Evolutionary conservation across 257 asterid species (phyloP).

Genomic region (Solanum stenotomum): DNA sequence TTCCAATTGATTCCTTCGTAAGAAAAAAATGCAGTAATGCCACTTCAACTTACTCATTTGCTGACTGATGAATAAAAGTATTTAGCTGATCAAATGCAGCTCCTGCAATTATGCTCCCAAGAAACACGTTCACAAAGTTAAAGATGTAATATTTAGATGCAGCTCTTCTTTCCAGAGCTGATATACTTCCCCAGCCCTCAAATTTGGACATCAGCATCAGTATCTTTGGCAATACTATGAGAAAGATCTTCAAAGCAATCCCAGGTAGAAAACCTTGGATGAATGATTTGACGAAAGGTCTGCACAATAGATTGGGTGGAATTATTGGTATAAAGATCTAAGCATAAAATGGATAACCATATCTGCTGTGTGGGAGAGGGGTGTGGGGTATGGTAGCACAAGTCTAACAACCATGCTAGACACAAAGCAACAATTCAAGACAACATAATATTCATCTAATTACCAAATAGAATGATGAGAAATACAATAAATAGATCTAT

Average conservation of each 20-base stretch:
- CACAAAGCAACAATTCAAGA: not conserved
- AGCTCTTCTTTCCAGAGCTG: conserved; percentile 68
- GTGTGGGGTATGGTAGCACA: not conserved
- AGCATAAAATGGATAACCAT: not conserved
- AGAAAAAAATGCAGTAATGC: not conserved
- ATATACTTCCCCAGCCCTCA: conserved; percentile 74
- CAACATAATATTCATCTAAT: not conserved
- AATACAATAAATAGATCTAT: not conserved
- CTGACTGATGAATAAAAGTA: conserved; percentile 55
- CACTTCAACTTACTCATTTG: conserved; percentile 52
- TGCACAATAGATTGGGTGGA: conserved; percentile 23
- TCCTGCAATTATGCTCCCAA: conserved; percentile 77
- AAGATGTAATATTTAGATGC: conserved; percentile 66
- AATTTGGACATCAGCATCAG: conserved; percentile 88
- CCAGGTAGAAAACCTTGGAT: conserved; percentile 96
- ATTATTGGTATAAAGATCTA: not conserved
- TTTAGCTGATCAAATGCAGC: conserved; percentile 80
- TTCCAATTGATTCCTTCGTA: not conserved
- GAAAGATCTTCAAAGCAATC: conserved; percentile 86
- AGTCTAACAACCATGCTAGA: not conserved
- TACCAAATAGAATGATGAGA: not conserved
- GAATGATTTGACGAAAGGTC: conserved; percentile 77
- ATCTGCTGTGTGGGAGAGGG: not conserved
- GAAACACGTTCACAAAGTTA: conserved; percentile 84
- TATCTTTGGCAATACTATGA: conserved; percentile 63